Evolutionary conservation across 495 filamentous ascomycete species (phyloP).

Genomic region (Trichoderma virens): DNA sequence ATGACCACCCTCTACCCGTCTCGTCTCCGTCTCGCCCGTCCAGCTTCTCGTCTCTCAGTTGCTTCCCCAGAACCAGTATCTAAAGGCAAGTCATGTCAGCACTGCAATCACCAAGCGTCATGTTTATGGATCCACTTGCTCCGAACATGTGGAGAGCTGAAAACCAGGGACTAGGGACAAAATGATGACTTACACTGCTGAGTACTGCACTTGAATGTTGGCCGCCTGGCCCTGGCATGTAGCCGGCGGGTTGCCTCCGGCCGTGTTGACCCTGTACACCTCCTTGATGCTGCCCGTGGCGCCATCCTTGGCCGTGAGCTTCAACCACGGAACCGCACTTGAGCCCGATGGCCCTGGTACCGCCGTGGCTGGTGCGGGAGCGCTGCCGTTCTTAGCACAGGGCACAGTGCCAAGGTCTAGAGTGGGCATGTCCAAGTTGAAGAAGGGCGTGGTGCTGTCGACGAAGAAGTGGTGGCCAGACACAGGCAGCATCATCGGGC

Average conservation of each 20-base stretch:
- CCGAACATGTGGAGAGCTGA: no score
- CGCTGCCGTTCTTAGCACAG: conserved; percentile 47
- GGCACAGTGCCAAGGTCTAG: conserved; percentile 53
- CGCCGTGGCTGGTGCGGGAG: conserved; percentile 51
- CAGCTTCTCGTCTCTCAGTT: not conserved
- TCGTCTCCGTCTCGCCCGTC: not conserved
- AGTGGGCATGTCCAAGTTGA: conserved; percentile 55
- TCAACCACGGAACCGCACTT: conserved; percentile 66
- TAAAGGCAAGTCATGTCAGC: conserved; percentile 6
- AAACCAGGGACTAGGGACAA: no score
- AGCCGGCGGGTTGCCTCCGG: conserved; percentile 66
- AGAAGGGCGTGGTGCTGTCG: conserved; percentile 61
- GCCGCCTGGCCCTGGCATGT: conserved; percentile 61
- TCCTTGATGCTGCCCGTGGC: conserved; percentile 57
- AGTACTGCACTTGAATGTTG: conserved; percentile 67
- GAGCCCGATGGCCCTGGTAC: conserved; percentile 41
- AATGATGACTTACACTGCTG: conserved; percentile 61
- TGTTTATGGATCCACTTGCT: not conserved
- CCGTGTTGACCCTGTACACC: conserved; percentile 82
- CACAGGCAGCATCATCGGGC: conserved; percentile 49
- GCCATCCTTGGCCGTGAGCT: conserved; percentile 43
- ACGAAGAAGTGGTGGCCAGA: conserved; percentile 77
- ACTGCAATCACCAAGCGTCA: not conserved
- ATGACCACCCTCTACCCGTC: not conserved
- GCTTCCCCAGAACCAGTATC: conserved; percentile 14